These are phyloP conservation scores for Nannochloropsis salina DNA, from an alignment of 108 stramenopile genomes.

Conservation along the genomic window DNA sequence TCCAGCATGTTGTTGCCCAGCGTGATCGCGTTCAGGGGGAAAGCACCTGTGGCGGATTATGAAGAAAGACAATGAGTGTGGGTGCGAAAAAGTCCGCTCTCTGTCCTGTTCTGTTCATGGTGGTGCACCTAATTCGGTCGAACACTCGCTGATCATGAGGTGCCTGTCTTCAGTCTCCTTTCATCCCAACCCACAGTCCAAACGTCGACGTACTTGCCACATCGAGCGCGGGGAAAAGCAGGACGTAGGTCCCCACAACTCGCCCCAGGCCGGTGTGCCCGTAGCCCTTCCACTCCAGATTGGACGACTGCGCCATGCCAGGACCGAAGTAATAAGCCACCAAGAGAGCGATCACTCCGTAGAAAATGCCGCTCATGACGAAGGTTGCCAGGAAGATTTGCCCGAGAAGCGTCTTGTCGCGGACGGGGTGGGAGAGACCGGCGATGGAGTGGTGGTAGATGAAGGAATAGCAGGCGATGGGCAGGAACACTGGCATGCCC, in stretches of 20 bases:
- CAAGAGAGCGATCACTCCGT: not conserved
- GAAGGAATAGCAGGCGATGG: slow-evolving; percentile 53
- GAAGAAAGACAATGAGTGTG: not conserved
- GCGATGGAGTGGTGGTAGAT: slow-evolving; percentile 59
- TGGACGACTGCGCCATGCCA: slow-evolving; percentile 3
- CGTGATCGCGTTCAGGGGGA: slow-evolving; percentile 11
- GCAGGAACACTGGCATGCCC: slow-evolving; percentile 48
- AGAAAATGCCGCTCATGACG: not conserved
- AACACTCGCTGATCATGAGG: not conserved
- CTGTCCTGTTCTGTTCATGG: not conserved
- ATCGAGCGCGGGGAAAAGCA: not conserved
- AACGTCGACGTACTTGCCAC: not conserved
- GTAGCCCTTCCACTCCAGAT: not conserved
- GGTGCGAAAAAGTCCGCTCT: not conserved
- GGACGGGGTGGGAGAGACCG: slow-evolving; percentile 45
- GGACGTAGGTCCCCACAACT: not conserved
- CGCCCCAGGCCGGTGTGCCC: not conserved
- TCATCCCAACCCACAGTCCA: not conserved
- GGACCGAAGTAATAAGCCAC: slow-evolving; percentile 11
- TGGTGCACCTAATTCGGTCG: not conserved
- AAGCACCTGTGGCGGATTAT: not conserved
- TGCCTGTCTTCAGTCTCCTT: not conserved
- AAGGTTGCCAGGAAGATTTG: slow-evolving; percentile 38
- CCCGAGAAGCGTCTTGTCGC: slow-evolving; percentile 42
- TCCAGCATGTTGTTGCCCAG: slow-evolving; percentile 10